Base-by-base conservation (phyloP, 176 grass and related monocot species). In the Juncus inflexus region DNA sequence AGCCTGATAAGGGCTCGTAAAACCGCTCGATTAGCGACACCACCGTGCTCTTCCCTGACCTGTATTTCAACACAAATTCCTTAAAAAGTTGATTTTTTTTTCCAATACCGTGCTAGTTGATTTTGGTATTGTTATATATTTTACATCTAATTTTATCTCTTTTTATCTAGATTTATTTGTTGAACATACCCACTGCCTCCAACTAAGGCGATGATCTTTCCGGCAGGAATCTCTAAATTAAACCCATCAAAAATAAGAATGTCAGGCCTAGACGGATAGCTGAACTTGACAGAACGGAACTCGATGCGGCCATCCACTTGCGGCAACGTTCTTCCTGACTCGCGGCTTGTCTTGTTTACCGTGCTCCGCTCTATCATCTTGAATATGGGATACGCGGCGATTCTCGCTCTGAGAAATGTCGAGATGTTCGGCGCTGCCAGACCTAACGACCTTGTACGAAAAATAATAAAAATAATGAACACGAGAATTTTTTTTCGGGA, bases 21-120 rank as follows among this genome's bases (percentile, higher is more conserved):
- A 97, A 97, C 16, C 94, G 79, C 94, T 97, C 94, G 38, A 97
- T 86, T 50, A 97, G 77, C 4, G 94, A 97, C 2, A 97, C 82
- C 12, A 89, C 85, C 6, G 94, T 97, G 82, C 94, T 97, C 82
- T 97, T 97, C 37, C 94, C 94, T 3, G 85, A 97, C 42, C 67
- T 71, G 67, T 71, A 57, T 71, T 19, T 5, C 55, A 47, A 47
- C 9, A 9, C 4, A 47, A 47, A 9, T 6, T 47, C 4, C 43
- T 47, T 6, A 59, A 41, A 58, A 5, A 42, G 55, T 70, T 37
- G 40, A 42, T 40, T 58, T 71, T 42, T 42, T 55, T 69, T 55
- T 8, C 50, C 50, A 43, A 42, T 52, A 8, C 19, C 54, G 7
- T 2, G 50, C 10, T 54, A 37, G 47, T 53, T 67, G 49, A 12